phyloP scores from a whole-genome alignment of 257 asterid species.

The Ehretia macrophylla region DNA sequence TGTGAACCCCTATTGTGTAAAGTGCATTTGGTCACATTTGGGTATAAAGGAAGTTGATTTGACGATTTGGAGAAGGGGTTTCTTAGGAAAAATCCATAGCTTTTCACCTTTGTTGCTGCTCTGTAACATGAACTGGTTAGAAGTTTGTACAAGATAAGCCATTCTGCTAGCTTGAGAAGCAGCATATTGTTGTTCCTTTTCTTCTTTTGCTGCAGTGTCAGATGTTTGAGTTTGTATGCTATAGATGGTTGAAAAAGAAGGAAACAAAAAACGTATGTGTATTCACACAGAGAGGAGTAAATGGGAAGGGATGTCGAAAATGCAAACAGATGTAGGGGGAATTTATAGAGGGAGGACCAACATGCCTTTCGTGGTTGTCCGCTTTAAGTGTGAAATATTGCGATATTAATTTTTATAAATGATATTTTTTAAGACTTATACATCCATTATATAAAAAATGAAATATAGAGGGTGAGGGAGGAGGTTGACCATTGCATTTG shows the following conservation, averaged over 20 bases:
- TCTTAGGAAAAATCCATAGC: constrained; percentile 36
- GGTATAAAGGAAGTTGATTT: constrained; percentile 25
- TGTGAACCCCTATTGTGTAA: constrained; percentile 25
- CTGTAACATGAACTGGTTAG: constrained; percentile 55
- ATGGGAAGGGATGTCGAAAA: constrained; percentile 20
- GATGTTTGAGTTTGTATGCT: too few relatives aligned
- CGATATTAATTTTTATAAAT: too few relatives aligned
- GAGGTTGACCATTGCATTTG: constrained; percentile 62
- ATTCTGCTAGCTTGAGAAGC: constrained; percentile 48
- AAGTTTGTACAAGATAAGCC: constrained; percentile 57
- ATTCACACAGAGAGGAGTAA: too few relatives aligned
- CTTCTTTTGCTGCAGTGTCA: too few relatives aligned
- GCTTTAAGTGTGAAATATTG: too few relatives aligned
- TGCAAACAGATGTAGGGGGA: constrained; percentile 17
- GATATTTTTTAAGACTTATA: too few relatives aligned
- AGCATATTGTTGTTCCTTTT: too few relatives aligned
- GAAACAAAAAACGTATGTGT: not conserved
- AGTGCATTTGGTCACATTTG: constrained; percentile 38
- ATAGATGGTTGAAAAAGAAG: not conserved
- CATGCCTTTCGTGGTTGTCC: too few relatives aligned
- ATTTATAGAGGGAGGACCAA: constrained; percentile 71
- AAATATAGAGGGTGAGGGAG: constrained; percentile 15
- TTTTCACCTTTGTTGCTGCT: constrained; percentile 56
- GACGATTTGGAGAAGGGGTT: constrained; percentile 27
- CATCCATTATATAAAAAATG: too few relatives aligned